Conservation (phyloP, 208 protist species). For the Trypanosoma cruzi region DNA sequence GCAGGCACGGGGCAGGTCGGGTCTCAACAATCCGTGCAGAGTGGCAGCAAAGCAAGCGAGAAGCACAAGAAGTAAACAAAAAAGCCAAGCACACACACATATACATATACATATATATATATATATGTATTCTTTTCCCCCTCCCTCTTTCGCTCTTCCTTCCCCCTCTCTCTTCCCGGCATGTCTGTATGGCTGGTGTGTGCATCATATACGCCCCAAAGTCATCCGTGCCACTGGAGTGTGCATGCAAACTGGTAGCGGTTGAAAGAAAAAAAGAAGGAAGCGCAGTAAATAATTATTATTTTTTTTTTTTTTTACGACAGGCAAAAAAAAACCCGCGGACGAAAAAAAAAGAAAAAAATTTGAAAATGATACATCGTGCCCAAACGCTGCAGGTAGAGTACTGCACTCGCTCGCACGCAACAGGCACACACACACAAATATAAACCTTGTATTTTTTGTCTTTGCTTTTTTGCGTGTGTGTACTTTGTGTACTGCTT, state of each 20-base stretch:
- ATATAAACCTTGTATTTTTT: background rate
- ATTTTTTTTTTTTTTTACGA: too few species aligned
- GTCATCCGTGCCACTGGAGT: background rate
- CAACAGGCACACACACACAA: conserved; percentile 7
- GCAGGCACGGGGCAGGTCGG: too few species aligned
- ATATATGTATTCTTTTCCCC: too few species aligned
- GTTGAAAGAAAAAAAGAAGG: background rate
- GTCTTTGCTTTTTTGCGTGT: too few species aligned
- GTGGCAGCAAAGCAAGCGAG: background rate
- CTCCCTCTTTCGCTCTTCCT: background rate
- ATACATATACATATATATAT: conserved; percentile 23
- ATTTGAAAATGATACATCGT: background rate
- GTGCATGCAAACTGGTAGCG: background rate
- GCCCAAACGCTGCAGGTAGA: background rate
- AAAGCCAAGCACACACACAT: background rate
- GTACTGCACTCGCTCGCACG: background rate
- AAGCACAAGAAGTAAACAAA: too few species aligned
- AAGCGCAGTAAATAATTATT: background rate
- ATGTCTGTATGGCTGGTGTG: background rate
- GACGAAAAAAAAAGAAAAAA: background rate
- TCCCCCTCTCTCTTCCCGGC: background rate
- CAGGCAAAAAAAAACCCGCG: background rate
- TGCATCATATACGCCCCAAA: background rate
- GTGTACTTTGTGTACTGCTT: too few species aligned
- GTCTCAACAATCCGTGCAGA: too few species aligned